Evolutionary conservation across 2,329 filamentous ascomycete genomes (phyloP).

Genomic region (Aspergillus flavus): DNA sequence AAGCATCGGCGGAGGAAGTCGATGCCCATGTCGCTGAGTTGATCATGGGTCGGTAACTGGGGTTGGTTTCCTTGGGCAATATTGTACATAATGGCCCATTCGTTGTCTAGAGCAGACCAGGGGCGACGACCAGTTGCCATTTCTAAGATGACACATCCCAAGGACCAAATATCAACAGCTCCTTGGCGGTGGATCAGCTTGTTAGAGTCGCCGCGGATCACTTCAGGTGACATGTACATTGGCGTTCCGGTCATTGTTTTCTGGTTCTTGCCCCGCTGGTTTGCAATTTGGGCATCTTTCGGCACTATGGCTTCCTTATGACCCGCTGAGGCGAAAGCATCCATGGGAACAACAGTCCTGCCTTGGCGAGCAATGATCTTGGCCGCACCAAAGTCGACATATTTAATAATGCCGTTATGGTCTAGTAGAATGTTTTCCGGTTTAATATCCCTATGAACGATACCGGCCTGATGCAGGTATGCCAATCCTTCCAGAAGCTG

Average conservation of each 20-base stretch:
- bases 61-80: conserved; percentile 96
- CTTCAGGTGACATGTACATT: conserved; percentile 99
- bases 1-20: conserved; percentile 91
- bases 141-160: conserved; percentile 94
- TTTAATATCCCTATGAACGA: conserved; percentile 97
- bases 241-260: conserved; percentile 96
- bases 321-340: conserved; percentile 56
- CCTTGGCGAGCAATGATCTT: conserved; percentile 96
- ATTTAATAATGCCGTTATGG: conserved; percentile 98
- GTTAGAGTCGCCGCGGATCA: conserved; percentile 85
- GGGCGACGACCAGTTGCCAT: conserved; percentile 95
- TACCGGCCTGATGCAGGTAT: conserved; percentile 88
- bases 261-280: conserved; percentile 58
- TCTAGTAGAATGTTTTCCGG: conserved; percentile 97
- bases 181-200: conserved; percentile 76
- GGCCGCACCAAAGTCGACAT: conserved; percentile 96
- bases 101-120: conserved; percentile 95
- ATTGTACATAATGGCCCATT: conserved; percentile 99
- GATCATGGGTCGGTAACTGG: conserved; percentile 76
- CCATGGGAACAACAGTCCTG: conserved; percentile 74
- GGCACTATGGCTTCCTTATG: conserved; percentile 32
- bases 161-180: conserved; percentile 91
- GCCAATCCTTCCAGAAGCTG: conserved; percentile 92
- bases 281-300: conserved; percentile 34
- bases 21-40: conserved; percentile 80